phyloP scores from a whole-genome alignment of 2,329 filamentous ascomycete genomes.

The Bipolaris victoriae region DNA sequence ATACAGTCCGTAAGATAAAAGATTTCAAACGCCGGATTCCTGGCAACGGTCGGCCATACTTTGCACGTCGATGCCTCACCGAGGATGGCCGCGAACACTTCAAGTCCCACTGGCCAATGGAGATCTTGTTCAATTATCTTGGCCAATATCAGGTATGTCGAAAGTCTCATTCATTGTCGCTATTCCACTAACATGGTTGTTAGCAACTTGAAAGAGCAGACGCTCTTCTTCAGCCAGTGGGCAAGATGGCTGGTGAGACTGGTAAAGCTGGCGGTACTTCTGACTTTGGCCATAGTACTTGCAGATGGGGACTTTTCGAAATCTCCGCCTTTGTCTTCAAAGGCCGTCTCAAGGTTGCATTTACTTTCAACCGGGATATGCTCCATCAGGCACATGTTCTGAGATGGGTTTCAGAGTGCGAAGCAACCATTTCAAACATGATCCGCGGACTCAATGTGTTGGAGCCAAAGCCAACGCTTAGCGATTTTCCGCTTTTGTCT shows the following conservation, averaged over 20 bases:
- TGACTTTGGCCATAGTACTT: slow-evolving; percentile 53
- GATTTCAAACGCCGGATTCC: slow-evolving; percentile 54
- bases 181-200: slow-evolving; percentile 36
- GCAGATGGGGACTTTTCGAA: slow-evolving; percentile 59
- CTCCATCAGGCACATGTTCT: slow-evolving; percentile 53
- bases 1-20: slow-evolving; percentile 62
- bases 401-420: slow-evolving; percentile 52
- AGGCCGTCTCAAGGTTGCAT: slow-evolving; percentile 56
- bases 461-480: slow-evolving; percentile 48
- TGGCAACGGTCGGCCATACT: slow-evolving; percentile 54
- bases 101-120: slow-evolving; percentile 55
- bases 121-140: slow-evolving; percentile 65
- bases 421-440: slow-evolving; percentile 40
- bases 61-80: slow-evolving; percentile 46
- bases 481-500: slow-evolving; percentile 55
- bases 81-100: slow-evolving; percentile 37
- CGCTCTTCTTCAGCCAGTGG: slow-evolving; percentile 52
- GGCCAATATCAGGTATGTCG: slow-evolving; percentile 57
- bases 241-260: slow-evolving; percentile 56
- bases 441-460: slow-evolving; percentile 35
- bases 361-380: slow-evolving; percentile 59
- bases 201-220: slow-evolving; percentile 55
- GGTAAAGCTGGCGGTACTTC: slow-evolving; percentile 53
- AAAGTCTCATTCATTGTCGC: neutral
- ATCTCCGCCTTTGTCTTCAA: slow-evolving; percentile 58